Percentiles rank a stretch among this genome's conserved stretches.
These are phyloP conservation scores for Pythium phragmitis DNA, from an alignment of 352 stramenopile genomes.

Conservation along the genomic window DNA sequence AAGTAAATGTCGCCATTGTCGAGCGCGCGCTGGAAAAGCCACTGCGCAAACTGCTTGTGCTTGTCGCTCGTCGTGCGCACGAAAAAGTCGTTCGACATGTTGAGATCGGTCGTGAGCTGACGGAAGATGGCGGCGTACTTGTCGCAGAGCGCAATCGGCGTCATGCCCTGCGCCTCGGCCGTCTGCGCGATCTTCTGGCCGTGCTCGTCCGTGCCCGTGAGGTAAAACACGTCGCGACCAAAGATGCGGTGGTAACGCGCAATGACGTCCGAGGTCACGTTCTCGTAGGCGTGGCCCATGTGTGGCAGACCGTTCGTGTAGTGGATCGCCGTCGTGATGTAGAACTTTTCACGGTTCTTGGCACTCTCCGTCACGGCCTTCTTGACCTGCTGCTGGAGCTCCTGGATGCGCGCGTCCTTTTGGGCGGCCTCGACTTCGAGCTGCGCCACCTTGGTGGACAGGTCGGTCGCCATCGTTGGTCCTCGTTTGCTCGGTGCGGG, in stretches of 20 bases:
- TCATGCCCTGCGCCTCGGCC: slow-evolving; percentile 88
- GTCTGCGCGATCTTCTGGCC: slow-evolving; percentile 99
- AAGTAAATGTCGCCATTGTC: slow-evolving; percentile 97
- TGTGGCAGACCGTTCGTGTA: slow-evolving; percentile 97
- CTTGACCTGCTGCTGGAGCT: slow-evolving; percentile 62
- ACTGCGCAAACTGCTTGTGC: slow-evolving; percentile 94
- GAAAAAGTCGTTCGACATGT: slow-evolving; percentile 91
- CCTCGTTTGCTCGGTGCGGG: background rate
- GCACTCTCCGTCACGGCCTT: slow-evolving; percentile 39
- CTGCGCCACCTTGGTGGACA: slow-evolving; percentile 38
- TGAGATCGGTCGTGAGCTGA: slow-evolving; percentile 82
- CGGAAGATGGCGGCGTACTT: slow-evolving; percentile 91
- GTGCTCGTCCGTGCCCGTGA: slow-evolving; percentile 96
- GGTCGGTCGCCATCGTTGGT: slow-evolving; percentile 21
- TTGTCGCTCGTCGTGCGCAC: slow-evolving; percentile 94
- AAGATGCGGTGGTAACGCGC: slow-evolving; percentile 92
- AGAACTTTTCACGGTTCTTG: slow-evolving; percentile 85
- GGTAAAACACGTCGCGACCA: slow-evolving; percentile 82
- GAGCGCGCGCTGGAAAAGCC: slow-evolving; percentile 92
- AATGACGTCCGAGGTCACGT: slow-evolving; percentile 96
- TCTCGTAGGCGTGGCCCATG: slow-evolving; percentile 99
- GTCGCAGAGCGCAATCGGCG: slow-evolving; percentile 95
- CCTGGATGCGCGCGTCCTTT: slow-evolving; percentile 51
- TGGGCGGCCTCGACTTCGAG: slow-evolving; percentile 44
- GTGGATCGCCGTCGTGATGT: slow-evolving; percentile 99